Evolutionary conservation across 805 yeast species (phyloP).

Genomic region (Candida pseudoglaebosa): DNA sequence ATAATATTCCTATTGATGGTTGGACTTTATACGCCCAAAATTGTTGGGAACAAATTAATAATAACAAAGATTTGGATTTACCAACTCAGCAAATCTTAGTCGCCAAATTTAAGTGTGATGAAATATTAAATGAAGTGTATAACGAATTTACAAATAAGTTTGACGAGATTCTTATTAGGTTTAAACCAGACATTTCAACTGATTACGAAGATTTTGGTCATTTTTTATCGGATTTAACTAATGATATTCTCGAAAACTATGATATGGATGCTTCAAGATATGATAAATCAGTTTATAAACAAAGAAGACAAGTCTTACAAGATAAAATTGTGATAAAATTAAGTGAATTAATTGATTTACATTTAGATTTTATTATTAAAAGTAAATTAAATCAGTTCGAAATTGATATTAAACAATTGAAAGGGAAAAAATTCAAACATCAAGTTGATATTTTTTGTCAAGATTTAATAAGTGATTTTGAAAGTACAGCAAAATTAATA

Average conservation of each 20-base stretch:
- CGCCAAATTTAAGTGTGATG: constrained; percentile 92
- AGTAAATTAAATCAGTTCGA: constrained; percentile 14
- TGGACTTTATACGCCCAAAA: constrained; percentile 90
- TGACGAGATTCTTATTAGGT: constrained; percentile 10
- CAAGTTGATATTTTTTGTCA: constrained; percentile 7
- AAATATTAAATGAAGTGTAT: constrained; percentile 50
- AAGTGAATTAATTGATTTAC: constrained; percentile 35
- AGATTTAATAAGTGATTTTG: constrained; percentile 8
- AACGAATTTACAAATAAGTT: constrained; percentile 24
- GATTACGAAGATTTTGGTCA: constrained; percentile 47
- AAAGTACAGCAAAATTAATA: background rate
- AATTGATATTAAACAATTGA: constrained; percentile 9
- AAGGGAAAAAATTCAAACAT: constrained; percentile 8
- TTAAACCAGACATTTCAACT: constrained; percentile 15
- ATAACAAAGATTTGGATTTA: constrained; percentile 88
- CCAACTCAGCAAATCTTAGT: constrained; percentile 96
- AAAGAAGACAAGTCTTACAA: constrained; percentile 52
- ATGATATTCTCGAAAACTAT: constrained; percentile 47
- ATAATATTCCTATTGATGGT: constrained; percentile 88
- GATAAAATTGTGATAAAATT: constrained; percentile 29
- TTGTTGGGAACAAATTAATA: constrained; percentile 92
- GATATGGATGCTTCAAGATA: constrained; percentile 78
- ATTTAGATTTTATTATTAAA: constrained; percentile 16
- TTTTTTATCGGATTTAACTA: constrained; percentile 40
- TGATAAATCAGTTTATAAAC: constrained; percentile 58